Base-by-base conservation (phyloP, 129 eudicot species). In the Helianthus tuberosus region DNA sequence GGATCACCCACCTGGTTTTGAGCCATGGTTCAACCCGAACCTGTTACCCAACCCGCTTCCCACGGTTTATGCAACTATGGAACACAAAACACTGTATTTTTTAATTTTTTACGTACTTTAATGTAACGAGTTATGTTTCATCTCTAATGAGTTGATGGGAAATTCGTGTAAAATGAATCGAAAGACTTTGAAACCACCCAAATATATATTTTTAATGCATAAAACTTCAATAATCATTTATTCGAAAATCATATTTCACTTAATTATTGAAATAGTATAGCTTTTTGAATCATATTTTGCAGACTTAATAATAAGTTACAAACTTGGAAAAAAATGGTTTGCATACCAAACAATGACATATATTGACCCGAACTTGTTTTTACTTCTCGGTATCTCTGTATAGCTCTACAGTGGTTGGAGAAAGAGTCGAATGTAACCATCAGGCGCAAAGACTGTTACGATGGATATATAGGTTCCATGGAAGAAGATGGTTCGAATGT, bases 351-450 rank as follows among this genome's bases (percentile, higher is more conserved):
- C 60, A 52, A 15, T 5, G 7, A 16, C 1, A 6, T 5, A 3
- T 54, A 15, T 17, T 15, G 15, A 54, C 61, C 61, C 29, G 29
- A 54, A 54, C 46, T 8, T 8, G 6, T 5, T 41, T 41, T 6
- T 13, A 48, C 51, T 48, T 61, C 12, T 62, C 12, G 14, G 46
- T 4, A 29, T 73, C 6, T 53, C 5, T 32, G 14, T 83, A 80
- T 80, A 91, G 97, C 89, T 73, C 84, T 91, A 43, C 29, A 84
- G 46, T 91, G 97, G 97, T 71, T 91, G 73, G 95, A 88, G 79
- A 80, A 75, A 38, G 88, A 91, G 75, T 75, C 86, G 11, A 91
- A 84, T 54, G 91, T 86, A 50, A 88, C 89, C 17, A 82, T 91
- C 14, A 91, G 86, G 74, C 86, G 86, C 66, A 88, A 91, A 76